These are phyloP conservation scores for Cryptococcus amylolentus DNA, from an alignment of 1,284 basidiomycete genomes.

Conservation along the genomic window DNA sequence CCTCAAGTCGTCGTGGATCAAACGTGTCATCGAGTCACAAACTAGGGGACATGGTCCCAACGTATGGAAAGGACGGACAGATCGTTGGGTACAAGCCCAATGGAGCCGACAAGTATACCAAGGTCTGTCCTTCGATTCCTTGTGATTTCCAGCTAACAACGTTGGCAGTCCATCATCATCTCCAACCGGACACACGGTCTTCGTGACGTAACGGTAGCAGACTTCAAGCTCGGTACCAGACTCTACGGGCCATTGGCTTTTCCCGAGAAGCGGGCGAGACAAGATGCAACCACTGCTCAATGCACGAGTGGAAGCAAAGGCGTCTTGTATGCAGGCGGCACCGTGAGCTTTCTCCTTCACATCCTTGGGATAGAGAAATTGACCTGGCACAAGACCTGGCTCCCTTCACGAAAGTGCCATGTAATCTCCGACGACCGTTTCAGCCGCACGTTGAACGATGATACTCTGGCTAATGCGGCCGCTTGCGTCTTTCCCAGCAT, in stretches of 20 bases:
- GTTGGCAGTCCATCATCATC: conserved; percentile 6
- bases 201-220: neutral
- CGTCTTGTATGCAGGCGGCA: conserved; percentile 1
- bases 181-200: neutral
- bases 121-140: neutral
- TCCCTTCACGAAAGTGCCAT: neutral
- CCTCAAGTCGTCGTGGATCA: neutral
- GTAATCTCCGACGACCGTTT: conserved; percentile 1
- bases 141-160: neutral
- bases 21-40: no score
- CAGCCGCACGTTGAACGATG: conserved; percentile 1
- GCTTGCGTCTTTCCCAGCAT: conserved; percentile 6
- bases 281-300: neutral
- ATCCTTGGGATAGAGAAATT: neutral
- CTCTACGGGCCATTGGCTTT: neutral
- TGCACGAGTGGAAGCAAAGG: conserved; percentile 2
- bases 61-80: neutral
- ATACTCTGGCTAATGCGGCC: conserved; percentile 5
- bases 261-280: conserved; percentile 1
- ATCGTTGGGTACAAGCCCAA: neutral
- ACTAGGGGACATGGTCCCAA: neutral
- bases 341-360: conserved; percentile 4
- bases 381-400: neutral
- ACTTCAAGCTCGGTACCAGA: conserved; percentile 8
- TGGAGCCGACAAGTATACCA: neutral